These are phyloP conservation scores for Chenopodium formosanum DNA, from an alignment of 148 eudicot genomes.

Conservation along the genomic window DNA sequence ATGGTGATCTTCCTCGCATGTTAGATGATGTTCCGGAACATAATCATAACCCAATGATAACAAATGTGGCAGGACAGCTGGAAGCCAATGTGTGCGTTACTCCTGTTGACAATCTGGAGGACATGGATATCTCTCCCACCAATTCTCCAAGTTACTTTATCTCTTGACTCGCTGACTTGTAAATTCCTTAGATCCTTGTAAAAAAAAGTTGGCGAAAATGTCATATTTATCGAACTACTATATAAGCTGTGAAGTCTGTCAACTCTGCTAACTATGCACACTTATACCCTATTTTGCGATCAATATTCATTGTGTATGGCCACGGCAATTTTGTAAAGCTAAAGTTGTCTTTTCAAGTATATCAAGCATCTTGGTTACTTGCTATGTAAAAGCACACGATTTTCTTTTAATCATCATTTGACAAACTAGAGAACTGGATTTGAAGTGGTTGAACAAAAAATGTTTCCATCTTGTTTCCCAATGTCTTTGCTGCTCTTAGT, in stretches of 20 bases:
- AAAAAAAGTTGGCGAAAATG: neutral
- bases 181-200: neutral
- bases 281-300: neutral
- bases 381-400: neutral
- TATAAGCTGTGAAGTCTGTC: neutral
- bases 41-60: neutral
- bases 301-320: neutral
- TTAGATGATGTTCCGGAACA: constrained; percentile 17
- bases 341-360: too few species aligned
- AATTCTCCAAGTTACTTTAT: neutral
- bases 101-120: neutral
- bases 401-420: too few species aligned
- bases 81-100: neutral
- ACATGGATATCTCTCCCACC: constrained; percentile 19
- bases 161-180: neutral
- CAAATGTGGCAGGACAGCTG: neutral
- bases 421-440: neutral
- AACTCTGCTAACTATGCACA: neutral
- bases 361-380: too few species aligned
- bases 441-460: neutral
- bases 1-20: constrained; percentile 18
- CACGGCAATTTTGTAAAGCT: too few species aligned
- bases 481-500: too few species aligned
- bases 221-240: neutral
- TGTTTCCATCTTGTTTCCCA: neutral